Conservation (phyloP, 2,329 filamentous ascomycete species). For the Pseudogymnoascus sp. region DNA sequence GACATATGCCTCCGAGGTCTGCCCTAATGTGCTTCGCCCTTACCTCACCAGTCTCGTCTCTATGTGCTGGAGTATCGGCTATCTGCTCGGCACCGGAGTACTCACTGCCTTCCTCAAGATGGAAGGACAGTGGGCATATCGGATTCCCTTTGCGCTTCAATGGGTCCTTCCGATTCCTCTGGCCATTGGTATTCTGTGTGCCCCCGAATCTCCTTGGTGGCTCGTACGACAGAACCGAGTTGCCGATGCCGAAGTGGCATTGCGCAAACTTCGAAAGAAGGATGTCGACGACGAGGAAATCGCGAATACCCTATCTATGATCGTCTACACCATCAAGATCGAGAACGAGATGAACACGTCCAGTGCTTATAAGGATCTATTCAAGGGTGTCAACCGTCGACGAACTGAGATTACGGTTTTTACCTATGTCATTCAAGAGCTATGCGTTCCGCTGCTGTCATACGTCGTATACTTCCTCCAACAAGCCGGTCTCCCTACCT, state of each 20-base stretch:
- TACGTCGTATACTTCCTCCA: conserved; percentile 55
- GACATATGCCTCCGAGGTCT: conserved; percentile 38
- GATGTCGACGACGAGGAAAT: conserved; percentile 35
- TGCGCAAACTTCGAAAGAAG: conserved; percentile 18
- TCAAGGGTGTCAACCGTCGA: conserved; percentile 38
- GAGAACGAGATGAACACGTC: conserved; percentile 37
- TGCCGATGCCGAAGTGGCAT: conserved; percentile 34
- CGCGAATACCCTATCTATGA: conserved; percentile 35
- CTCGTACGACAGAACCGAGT: conserved; percentile 36
- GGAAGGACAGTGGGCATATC: conserved; percentile 39
- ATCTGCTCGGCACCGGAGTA: conserved; percentile 40
- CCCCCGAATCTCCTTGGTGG: conserved; percentile 43
- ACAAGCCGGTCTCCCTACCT: conserved; percentile 43
- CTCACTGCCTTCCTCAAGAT: conserved; percentile 37
- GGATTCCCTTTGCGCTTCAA: conserved; percentile 40
- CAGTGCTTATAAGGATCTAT: conserved; percentile 41
- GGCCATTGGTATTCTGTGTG: conserved; percentile 33
- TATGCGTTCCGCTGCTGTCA: conserved; percentile 50
- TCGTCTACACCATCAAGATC: conserved; percentile 47
- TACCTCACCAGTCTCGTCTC: conserved; percentile 46
- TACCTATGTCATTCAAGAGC: background rate
- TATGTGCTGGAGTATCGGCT: conserved; percentile 43
- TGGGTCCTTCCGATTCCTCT: conserved; percentile 43
- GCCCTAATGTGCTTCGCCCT: conserved; percentile 43
- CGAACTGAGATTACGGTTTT: conserved; percentile 41